Percentiles rank a stretch among this genome's conserved stretches.
These are phyloP conservation scores for Sphagnum contortum DNA, from an alignment of 225 moss, liverwort and hornwort species.

Conservation along the genomic window DNA sequence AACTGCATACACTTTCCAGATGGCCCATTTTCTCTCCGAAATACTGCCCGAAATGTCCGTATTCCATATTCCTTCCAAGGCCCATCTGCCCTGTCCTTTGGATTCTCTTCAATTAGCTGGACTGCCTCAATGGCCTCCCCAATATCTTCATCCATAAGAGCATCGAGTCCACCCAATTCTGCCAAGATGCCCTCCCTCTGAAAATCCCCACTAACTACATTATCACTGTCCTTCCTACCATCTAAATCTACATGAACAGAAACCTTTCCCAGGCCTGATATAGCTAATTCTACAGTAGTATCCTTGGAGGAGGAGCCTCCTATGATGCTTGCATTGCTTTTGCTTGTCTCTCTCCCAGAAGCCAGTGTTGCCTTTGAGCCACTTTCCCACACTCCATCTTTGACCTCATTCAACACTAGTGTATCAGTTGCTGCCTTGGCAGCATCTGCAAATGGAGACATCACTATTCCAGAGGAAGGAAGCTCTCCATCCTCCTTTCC, in stretches of 20 bases:
- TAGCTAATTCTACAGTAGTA: too few relatives aligned
- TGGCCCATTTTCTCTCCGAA: constrained; percentile 62
- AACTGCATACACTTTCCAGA: constrained; percentile 67
- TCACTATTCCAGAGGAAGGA: constrained; percentile 34
- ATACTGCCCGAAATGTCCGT: constrained; percentile 55
- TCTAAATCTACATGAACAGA: too few relatives aligned
- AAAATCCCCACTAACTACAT: constrained; percentile 22
- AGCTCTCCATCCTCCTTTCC: constrained; percentile 98
- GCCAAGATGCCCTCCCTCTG: constrained; percentile 6
- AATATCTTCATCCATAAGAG: constrained; percentile 51
- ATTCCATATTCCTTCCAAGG: constrained; percentile 43
- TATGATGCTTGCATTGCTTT: constrained; percentile 9
- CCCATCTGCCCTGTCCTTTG: constrained; percentile 12
- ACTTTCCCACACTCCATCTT: constrained; percentile 34
- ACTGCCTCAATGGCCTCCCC: constrained; percentile 23
- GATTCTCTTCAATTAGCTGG: constrained; percentile 7
- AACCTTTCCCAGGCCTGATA: too few relatives aligned
- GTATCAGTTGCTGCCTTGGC: constrained; percentile 34
- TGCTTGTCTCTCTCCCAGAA: constrained; percentile 12
- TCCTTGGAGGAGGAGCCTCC: constrained; percentile 10
- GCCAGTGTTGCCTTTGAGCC: constrained; percentile 14
- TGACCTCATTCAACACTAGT: constrained; percentile 15
- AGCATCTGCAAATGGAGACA: constrained; percentile 31
- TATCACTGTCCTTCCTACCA: constrained; percentile 5
- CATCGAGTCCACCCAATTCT: constrained; percentile 24